Evolutionary conservation across 1,284 basidiomycete genomes (phyloP).

Genomic region (Ustilago shanxiensis): DNA sequence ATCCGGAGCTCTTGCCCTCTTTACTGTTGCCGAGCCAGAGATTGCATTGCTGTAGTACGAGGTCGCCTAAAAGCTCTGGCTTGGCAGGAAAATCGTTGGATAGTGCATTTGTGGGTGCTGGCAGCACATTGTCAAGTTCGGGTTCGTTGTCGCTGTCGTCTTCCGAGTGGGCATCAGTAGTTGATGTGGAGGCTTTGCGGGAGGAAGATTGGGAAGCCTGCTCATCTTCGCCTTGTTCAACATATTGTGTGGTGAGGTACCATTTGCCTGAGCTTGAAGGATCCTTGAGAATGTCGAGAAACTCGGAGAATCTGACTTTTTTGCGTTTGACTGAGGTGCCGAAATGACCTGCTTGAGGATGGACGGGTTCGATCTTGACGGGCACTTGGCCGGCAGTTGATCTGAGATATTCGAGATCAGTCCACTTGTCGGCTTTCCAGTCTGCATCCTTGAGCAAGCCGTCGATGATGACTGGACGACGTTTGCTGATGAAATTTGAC

Average conservation of each 20-base stretch:
- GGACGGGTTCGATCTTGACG: constrained; percentile 68
- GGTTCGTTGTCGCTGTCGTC: constrained; percentile 49
- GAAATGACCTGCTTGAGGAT: constrained; percentile 57
- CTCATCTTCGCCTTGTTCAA: constrained; percentile 40
- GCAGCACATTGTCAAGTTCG: constrained; percentile 59
- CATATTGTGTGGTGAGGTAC: constrained; percentile 69
- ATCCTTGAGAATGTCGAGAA: constrained; percentile 58
- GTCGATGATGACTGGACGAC: constrained; percentile 63
- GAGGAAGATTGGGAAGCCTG: constrained; percentile 22
- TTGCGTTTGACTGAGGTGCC: constrained; percentile 59
- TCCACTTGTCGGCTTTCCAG: constrained; percentile 61
- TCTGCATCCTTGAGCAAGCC: constrained; percentile 52
- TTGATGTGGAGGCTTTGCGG: constrained; percentile 35
- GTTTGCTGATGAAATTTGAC: constrained; percentile 54
- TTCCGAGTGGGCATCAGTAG: constrained; percentile 41
- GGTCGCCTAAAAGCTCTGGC: constrained; percentile 60
- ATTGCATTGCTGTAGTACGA: constrained; percentile 69
- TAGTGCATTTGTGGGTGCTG: constrained; percentile 61
- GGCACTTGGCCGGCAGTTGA: constrained; percentile 48
- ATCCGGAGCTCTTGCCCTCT: constrained; percentile 60
- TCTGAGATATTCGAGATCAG: constrained; percentile 58
- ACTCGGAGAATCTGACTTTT: constrained; percentile 50
- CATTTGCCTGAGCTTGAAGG: constrained; percentile 47
- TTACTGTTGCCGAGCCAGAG: constrained; percentile 65
- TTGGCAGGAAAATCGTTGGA: constrained; percentile 62